Evolutionary conservation across 352 stramenopile genomes (phyloP).

Genomic region (Pythium scleroteichum): DNA sequence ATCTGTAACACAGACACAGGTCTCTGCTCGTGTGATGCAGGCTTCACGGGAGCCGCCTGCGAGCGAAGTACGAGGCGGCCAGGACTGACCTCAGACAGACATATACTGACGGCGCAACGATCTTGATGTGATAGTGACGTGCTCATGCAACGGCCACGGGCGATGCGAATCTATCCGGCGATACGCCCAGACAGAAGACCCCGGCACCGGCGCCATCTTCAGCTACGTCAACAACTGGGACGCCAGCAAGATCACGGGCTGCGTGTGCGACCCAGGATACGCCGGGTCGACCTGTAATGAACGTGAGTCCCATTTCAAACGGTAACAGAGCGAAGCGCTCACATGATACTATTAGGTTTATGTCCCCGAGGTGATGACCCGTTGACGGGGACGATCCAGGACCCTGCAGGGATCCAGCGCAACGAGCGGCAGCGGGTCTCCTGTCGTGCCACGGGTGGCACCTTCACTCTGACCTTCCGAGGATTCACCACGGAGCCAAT

Average conservation of each 20-base stretch:
- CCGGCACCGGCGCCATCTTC: constrained; percentile 46
- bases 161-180: constrained; percentile 79
- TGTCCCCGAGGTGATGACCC: constrained; percentile 88
- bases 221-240: constrained; percentile 82
- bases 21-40: constrained; percentile 58
- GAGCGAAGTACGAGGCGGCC: constrained; percentile 53
- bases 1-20: constrained; percentile 59
- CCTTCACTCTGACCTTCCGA: constrained; percentile 85
- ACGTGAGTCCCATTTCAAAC: constrained; percentile 38
- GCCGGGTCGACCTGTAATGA: constrained; percentile 69
- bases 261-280: constrained; percentile 83
- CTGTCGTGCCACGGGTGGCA: constrained; percentile 76
- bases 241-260: constrained; percentile 80
- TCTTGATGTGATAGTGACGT: constrained; percentile 43
- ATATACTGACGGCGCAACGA: not conserved
- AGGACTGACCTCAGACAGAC: not conserved
- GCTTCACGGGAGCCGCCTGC: constrained; percentile 80
- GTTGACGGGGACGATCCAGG: constrained; percentile 69
- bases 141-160: constrained; percentile 74
- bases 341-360: constrained; percentile 27
- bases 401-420: constrained; percentile 61
- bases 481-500: constrained; percentile 79
- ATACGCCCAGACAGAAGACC: constrained; percentile 60
- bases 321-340: not conserved
- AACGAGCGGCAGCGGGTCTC: constrained; percentile 70